Evolutionary conservation across 805 yeast species (phyloP).

Genomic region (Huiozyma sinensis): DNA sequence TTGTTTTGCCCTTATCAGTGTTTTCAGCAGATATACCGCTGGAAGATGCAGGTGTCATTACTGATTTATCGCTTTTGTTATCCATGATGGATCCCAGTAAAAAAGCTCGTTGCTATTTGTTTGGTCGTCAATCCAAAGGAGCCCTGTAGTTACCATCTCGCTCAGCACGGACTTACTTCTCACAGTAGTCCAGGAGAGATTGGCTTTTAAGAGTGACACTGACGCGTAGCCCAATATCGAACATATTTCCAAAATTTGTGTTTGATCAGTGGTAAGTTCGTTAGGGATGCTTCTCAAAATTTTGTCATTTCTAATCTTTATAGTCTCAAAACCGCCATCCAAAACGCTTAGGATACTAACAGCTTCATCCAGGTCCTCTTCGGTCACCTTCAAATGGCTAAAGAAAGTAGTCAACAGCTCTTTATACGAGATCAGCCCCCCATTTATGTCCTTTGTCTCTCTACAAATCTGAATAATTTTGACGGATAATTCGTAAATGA

Average conservation of each 20-base stretch:
- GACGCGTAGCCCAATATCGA: conserved; percentile 69
- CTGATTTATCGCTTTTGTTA: conserved; percentile 15
- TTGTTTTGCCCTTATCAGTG: not conserved
- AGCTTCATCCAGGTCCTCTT: conserved; percentile 47
- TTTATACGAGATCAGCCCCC: conserved; percentile 64
- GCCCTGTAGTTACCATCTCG: conserved; percentile 72
- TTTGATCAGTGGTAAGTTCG: conserved; percentile 59
- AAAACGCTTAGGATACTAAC: conserved; percentile 42
- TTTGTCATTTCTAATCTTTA: conserved; percentile 40
- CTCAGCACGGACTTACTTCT: conserved; percentile 56
- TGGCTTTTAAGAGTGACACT: conserved; percentile 52
- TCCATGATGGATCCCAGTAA: conserved; percentile 75
- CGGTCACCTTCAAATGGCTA: conserved; percentile 26
- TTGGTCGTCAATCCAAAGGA: conserved; percentile 74
- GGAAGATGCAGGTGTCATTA: not conserved
- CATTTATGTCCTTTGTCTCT: conserved; percentile 59
- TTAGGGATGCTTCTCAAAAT: conserved; percentile 57
- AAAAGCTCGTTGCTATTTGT: conserved; percentile 31
- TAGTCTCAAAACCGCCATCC: conserved; percentile 62
- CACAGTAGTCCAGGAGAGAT: conserved; percentile 60
- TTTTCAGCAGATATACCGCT: not conserved
- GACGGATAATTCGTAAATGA: conserved; percentile 57
- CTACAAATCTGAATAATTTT: conserved; percentile 69
- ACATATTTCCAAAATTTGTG: conserved; percentile 61
- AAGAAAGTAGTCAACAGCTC: conserved; percentile 33